Evolutionary conservation across 1,284 basidiomycete species (phyloP).

Genomic region (Gymnopus androsaceus): DNA sequence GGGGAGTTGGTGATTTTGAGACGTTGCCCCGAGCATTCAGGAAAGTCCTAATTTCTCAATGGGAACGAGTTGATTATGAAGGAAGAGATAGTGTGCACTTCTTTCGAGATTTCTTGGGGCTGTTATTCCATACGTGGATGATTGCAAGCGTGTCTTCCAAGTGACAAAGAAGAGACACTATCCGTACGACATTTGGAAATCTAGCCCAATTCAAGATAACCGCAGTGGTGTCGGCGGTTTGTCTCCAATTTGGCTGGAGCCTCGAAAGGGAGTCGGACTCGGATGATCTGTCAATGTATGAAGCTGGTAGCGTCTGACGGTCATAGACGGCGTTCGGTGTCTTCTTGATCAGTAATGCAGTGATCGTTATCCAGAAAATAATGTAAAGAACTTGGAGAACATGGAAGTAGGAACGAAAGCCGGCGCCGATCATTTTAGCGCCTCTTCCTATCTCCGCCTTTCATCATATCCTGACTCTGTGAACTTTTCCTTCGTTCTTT

Average conservation of each 20-base stretch:
- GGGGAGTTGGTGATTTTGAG: constrained; percentile 60
- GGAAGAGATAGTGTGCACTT: constrained; percentile 35
- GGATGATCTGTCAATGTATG: not conserved
- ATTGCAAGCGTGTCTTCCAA: constrained; percentile 48
- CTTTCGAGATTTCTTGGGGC: constrained; percentile 40
- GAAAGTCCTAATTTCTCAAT: constrained; percentile 44
- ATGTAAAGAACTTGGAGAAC: not conserved
- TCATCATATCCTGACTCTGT: no score
- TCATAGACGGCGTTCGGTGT: not conserved
- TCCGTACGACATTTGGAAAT: constrained; percentile 57
- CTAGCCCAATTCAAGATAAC: constrained; percentile 69
- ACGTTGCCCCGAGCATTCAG: constrained; percentile 43
- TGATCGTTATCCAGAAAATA: not conserved
- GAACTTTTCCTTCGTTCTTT: not conserved
- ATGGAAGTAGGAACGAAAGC: not conserved
- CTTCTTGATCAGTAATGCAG: not conserved
- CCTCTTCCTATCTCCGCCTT: no score
- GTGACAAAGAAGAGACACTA: constrained; percentile 54
- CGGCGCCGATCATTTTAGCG: no score
- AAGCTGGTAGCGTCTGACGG: not conserved
- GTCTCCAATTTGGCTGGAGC: not conserved
- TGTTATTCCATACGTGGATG: constrained; percentile 67
- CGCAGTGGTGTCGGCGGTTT: constrained; percentile 43
- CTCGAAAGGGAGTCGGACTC: not conserved
- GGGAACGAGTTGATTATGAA: not conserved